Base-by-base conservation (phyloP, 805 yeast genomes). In the Hanseniaspora osmophila region DNA sequence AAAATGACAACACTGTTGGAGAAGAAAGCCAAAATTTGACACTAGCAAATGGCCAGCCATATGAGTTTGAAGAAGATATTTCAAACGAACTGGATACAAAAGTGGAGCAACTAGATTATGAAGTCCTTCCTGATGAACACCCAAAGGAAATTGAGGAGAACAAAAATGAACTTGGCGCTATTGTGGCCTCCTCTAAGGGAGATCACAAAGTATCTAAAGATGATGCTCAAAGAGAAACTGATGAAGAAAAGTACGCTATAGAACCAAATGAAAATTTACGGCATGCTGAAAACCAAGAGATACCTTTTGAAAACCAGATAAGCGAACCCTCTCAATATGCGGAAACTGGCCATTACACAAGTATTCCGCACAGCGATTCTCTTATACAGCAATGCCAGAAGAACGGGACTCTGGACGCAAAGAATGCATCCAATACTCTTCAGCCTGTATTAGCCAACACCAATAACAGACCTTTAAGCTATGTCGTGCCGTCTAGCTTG, bases 131-230 rank as follows among this genome's bases (percentile, higher is more conserved):
- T 40, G 49, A 29, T 51, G 56, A 45, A 50, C 54, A 38, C 57
- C 54, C 37, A 55, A 53, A 1, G 52, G 45, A 13, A 41, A 46
- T 30, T 16, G 44, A 13, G 12, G 44, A 40, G n/a, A 45, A 44
- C n/a, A 52, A 53, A 29, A 49, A 53, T 22, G 27, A 22, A 22
- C 27, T 22, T 22, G 27, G 27, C 7, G 7, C 27, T 22, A 7
- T 22, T 22, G 27, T 5, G 7, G 7, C 7, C 7, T 22, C 27
- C 7, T 22, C 27, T 7, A 22, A 4, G 6, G 54, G 54, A 37
- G 56, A 55, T 30, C 53, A 48, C 41, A 48, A 53, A 3, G 52
- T 46, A 11, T 44, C 43, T 9, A 37, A 48, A 6, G 30, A 17
- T 2, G 19, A 16, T 10, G 15, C 13, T 12, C 35, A 33, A 9